Evolutionary conservation across 2,329 filamentous ascomycete species (phyloP), one percentile per base, ranked within the genome.

Genomic region (Coniella lustricola): DNA sequence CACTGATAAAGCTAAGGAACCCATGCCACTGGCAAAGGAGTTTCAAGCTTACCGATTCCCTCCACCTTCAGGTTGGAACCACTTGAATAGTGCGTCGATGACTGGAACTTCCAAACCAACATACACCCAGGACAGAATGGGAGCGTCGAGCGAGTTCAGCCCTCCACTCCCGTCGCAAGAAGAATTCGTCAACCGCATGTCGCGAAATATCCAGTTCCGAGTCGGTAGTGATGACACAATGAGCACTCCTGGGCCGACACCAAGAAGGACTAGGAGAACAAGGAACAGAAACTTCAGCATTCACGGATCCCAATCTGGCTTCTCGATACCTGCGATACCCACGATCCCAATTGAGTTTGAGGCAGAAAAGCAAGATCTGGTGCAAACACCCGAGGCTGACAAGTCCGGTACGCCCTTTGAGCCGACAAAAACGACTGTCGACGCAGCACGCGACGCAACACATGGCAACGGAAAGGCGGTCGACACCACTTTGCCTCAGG

Each of bases 211-310:
- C 35, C 38, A 39, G 17, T 39, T 46, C 17, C 36, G 29, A 20
- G 16, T 32, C 17, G 25, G 14, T 12, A 3, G 22, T 34, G 25
- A 46, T 7, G 29, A 25, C 3, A 16, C 35, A 8, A 5, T 16
- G 12, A 18, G 17, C 12, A 25, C 33, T 4, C 18, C 44, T 22
- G 44, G 17, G 9, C 35, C 5, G 12, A 13, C 29, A 38, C 7
- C 16, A 8, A n/a, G 16, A 25, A 22, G 17, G 8, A 40, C 10
- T 17, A 32, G 36, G 25, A 46, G 39, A 35, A 46, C 35, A 34
- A 39, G 25, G 13, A 46, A 46, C 25, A 39, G 44, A 13, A 39
- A 46, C 36, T 34, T 40, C 22, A 46, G 44, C 14, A 32, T 40
- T 20, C 25, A 38, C 8, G 44, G 44, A 2, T 31, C 37, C 16